Percentiles rank a stretch among this genome's conserved stretches.
These are phyloP conservation scores for Miscanthus lutarioriparius DNA, from an alignment of 176 grass and related monocot species.

Conservation along the genomic window DNA sequence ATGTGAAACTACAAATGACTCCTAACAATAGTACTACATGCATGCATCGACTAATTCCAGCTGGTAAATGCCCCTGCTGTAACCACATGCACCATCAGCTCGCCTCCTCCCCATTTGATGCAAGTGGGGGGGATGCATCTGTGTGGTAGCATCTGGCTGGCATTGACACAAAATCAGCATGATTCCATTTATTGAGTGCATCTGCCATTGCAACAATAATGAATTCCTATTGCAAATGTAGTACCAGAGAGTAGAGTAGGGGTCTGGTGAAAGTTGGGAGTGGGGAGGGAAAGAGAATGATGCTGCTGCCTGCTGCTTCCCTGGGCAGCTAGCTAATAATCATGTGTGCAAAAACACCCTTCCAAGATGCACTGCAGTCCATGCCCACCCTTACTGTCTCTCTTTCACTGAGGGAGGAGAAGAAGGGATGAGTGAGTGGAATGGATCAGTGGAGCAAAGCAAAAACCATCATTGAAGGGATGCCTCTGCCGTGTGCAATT, in stretches of 20 bases:
- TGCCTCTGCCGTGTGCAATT: constrained; percentile 40
- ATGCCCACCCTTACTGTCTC: not conserved
- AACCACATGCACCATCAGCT: constrained; percentile 46
- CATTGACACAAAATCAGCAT: constrained; percentile 55
- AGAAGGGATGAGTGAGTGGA: not conserved
- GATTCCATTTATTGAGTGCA: constrained; percentile 69
- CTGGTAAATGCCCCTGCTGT: constrained; percentile 54
- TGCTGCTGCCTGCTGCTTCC: constrained; percentile 29
- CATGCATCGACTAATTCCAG: constrained; percentile 21
- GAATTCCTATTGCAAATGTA: constrained; percentile 41
- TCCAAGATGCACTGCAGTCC: not conserved
- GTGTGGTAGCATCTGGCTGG: constrained; percentile 30
- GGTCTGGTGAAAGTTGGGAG: constrained; percentile 40
- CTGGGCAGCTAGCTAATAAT: not conserved
- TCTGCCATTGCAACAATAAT: constrained; percentile 50
- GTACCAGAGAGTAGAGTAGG: constrained; percentile 38
- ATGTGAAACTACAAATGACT: constrained; percentile 25
- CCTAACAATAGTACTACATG: constrained; percentile 14
- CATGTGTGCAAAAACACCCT: constrained; percentile 37
- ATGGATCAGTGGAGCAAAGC: constrained; percentile 21
- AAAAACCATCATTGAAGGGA: constrained; percentile 39
- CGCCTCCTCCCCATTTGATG: constrained; percentile 33
- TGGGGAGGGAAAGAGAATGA: constrained; percentile 23
- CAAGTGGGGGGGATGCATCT: constrained; percentile 16
- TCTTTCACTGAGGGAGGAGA: not conserved